phyloP scores from a whole-genome alignment of 495 filamentous ascomycete species.

The Penicillium steckii region DNA sequence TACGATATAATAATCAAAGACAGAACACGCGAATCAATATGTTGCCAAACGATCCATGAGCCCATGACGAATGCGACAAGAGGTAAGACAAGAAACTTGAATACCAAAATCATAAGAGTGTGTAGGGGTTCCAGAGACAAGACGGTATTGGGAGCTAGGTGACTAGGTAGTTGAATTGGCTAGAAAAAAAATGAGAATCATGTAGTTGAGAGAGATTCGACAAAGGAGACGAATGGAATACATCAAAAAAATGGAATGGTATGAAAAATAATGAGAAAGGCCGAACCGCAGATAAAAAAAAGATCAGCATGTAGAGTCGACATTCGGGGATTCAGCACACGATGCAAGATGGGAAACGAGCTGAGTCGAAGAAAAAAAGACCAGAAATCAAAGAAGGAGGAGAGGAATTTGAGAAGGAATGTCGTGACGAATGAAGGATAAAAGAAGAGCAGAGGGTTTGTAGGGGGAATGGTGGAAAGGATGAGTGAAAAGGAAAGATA shows the following conservation, averaged over 20 bases:
- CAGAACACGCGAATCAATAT: not conserved
- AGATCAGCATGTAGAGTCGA: conserved; percentile 23
- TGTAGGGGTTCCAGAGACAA: conserved; percentile 3
- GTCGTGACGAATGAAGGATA: conserved; percentile 13
- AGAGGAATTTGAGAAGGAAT: conserved; percentile 17
- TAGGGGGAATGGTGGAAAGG: conserved; percentile 8
- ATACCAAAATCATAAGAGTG: not conserved
- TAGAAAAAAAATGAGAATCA: conserved; percentile 30
- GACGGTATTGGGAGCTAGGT: conserved; percentile 26
- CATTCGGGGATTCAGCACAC: conserved; percentile 17
- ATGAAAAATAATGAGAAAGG: conserved; percentile 29
- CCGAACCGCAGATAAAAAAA: conserved; percentile 26
- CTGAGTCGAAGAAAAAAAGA: conserved; percentile 11
- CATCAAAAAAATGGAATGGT: conserved; percentile 37
- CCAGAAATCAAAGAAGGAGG: conserved; percentile 18
- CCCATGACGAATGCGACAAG: not conserved
- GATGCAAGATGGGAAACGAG: conserved; percentile 15
- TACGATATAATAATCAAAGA: not conserved
- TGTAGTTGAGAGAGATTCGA: conserved; percentile 36
- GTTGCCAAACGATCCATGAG: not conserved
- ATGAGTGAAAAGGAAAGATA: conserved; percentile 32
- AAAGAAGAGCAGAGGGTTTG: conserved; percentile 8
- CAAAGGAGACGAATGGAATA: conserved; percentile 40
- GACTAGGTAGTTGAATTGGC: conserved; percentile 40
- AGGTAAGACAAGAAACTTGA: not conserved